These are phyloP conservation scores for Fusarium setosum DNA, from an alignment of 2,329 filamentous ascomycete species.

Conservation along the genomic window DNA sequence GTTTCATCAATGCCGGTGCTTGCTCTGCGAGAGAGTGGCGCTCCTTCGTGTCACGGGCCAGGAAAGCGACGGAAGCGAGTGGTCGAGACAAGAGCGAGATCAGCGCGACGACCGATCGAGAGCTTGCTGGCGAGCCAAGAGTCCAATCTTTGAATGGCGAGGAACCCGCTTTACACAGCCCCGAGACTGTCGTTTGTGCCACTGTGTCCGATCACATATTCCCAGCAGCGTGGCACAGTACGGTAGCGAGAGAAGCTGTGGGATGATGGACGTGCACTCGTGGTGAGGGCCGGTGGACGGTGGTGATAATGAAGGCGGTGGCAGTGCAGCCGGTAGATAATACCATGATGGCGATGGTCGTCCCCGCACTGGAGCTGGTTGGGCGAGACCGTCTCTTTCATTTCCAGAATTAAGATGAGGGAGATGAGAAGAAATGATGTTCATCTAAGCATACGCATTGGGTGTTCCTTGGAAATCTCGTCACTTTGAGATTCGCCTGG, in stretches of 20 bases:
- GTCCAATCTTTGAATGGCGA: constrained; percentile 19
- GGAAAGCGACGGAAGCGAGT: constrained; percentile 12
- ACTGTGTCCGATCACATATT: constrained; percentile 18
- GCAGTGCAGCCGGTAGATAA: constrained; percentile 32
- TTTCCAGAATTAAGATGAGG: constrained; percentile 25
- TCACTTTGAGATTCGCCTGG: background rate
- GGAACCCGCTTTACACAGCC: constrained; percentile 23
- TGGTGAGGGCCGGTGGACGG: constrained; percentile 1
- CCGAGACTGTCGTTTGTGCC: constrained; percentile 11
- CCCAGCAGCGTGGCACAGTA: constrained; percentile 26
- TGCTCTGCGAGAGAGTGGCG: background rate
- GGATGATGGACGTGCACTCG: constrained; percentile 20
- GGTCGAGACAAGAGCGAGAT: constrained; percentile 5
- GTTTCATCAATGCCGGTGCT: constrained; percentile 20
- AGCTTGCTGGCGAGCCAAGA: constrained; percentile 34
- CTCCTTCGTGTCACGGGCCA: background rate
- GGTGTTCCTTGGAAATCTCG: background rate
- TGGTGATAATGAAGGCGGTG: constrained; percentile 30
- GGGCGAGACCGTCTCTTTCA: constrained; percentile 25
- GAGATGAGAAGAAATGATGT: constrained; percentile 18
- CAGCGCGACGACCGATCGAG: constrained; percentile 12
- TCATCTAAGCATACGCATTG: constrained; percentile 1
- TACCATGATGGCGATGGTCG: constrained; percentile 17
- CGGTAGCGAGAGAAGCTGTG: background rate
- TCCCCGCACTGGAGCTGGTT: constrained; percentile 13